Percentiles rank a stretch among this genome's conserved stretches.
Conservation (phyloP, 176 grass and related monocot species). For the Echinochloa phyllopogon region DNA sequence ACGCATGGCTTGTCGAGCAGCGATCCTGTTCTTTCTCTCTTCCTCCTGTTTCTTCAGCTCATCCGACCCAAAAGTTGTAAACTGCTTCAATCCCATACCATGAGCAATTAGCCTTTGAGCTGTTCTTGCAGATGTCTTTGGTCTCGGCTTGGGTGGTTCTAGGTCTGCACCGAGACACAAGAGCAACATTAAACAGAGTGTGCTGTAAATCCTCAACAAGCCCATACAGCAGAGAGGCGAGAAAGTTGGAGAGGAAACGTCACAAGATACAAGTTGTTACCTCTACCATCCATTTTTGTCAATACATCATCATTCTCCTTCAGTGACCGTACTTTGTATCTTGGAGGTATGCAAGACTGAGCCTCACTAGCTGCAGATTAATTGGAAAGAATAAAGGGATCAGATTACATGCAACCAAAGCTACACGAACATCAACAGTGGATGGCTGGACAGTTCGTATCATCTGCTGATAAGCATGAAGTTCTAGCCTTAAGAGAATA, state of each 20-base stretch:
- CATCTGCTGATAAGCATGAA: background rate
- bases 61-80: conserved; percentile 45
- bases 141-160: conserved; percentile 79
- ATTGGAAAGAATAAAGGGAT: background rate
- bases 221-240: background rate
- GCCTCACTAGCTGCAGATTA: conserved; percentile 67
- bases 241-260: background rate
- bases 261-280: conserved; percentile 43
- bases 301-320: conserved; percentile 65
- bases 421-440: conserved; percentile 8
- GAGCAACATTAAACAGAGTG: background rate
- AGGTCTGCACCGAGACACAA: conserved; percentile 55
- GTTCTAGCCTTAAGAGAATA: conserved; percentile 11
- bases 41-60: conserved; percentile 82
- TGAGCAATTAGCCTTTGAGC: conserved; percentile 86
- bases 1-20: conserved; percentile 58
- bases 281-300: conserved; percentile 63
- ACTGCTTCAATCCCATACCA: conserved; percentile 70
- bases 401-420: conserved; percentile 28
- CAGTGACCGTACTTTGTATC: conserved; percentile 68
- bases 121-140: conserved; percentile 79
- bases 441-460: background rate
- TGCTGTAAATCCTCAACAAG: background rate
- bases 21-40: conserved; percentile 72
- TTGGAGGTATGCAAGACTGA: conserved; percentile 52